Base-by-base conservation (phyloP, 768 basidiomycete genomes). In the Tulasnella sp. region DNA sequence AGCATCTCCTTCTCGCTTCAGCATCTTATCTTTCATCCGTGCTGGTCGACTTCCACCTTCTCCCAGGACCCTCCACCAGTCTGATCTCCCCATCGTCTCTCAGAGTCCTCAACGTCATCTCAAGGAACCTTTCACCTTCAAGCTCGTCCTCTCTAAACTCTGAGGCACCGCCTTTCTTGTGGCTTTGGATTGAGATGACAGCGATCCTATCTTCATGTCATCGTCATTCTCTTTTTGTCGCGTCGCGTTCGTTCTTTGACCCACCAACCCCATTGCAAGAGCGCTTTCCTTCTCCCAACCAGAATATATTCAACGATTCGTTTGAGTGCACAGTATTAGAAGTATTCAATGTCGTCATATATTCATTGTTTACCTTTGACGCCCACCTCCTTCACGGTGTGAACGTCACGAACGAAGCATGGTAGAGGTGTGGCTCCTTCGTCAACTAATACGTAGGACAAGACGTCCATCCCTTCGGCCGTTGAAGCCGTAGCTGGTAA, bases 51-150 rank as follows among this genome's bases (percentile, higher is more conserved):
- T 70, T 70, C 54, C 70, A 68, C 1, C 73, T 66, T 9, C 75
- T 73, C 12, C 73, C 71, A 2, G 82, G 80, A 0, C 85, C 84
- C 59, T 85, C 82, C 81, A 84, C 87, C 2, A 85, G 68, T 0
- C 87, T 74, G 59, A 89, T 80, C 57, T 77, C 80, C n/a, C 87
- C 88, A 60, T 88, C 86, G 55, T 80, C 74, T 50, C 81, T 73
- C 21, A 89, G 70, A 66, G 82, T 77, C 19, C 79, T 72, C 53
- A 89, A 73, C 0, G 83, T 82, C 73, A 78, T 80, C 19, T 72
- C 69, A 69, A 87, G 90, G 1, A 90, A 74, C 8, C 84, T 76
- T 86, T 87, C 69, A 80, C 78, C 69, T 81, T 82, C 24, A 62
- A 69, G 45, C 58, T 60, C 17, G 59, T 49, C 29, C 62, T 38